Conservation (phyloP, 139 green algal genomes). For the Chlorella sp. region DNA sequence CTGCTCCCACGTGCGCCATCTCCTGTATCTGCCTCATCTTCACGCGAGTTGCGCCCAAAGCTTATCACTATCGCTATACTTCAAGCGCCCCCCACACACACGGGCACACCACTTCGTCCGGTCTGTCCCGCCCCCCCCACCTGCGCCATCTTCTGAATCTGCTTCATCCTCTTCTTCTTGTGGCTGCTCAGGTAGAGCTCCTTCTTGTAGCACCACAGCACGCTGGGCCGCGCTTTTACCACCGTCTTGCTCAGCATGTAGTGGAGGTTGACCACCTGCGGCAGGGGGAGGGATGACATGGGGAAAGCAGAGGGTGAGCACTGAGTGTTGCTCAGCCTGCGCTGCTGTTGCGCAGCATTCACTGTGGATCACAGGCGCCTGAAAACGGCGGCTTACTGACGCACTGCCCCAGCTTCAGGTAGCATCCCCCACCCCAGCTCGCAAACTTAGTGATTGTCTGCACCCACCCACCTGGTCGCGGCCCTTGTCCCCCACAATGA, state of each 20-base stretch:
- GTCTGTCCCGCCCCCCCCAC: slow-evolving; percentile 65
- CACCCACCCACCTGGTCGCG: slow-evolving; percentile 74
- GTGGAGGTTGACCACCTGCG: slow-evolving; percentile 97
- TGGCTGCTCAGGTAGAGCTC: slow-evolving; percentile 93
- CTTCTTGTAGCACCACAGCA: slow-evolving; percentile 99
- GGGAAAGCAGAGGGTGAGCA: not conserved
- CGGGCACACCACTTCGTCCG: too few species aligned
- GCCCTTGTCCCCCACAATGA: slow-evolving; percentile 97
- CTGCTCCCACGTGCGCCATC: too few species aligned
- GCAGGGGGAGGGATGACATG: not conserved
- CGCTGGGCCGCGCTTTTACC: slow-evolving; percentile 93
- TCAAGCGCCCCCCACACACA: too few species aligned
- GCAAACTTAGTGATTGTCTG: too few species aligned
- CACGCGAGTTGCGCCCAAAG: too few species aligned
- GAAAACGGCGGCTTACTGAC: too few species aligned
- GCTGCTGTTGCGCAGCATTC: too few species aligned
- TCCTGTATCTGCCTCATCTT: too few species aligned
- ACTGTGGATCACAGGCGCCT: too few species aligned
- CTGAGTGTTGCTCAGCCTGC: too few species aligned
- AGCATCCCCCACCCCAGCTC: not conserved
- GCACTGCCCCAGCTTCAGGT: not conserved
- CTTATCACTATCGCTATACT: too few species aligned
- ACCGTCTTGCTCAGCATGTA: slow-evolving; percentile 97
- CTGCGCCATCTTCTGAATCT: slow-evolving; percentile 97
- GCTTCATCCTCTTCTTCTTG: slow-evolving; percentile 94